A percentile compares a stretch with the other conserved stretches of the same genome.
Conservation (phyloP, 805 yeast species). For the Ogataea salicorniae region DNA sequence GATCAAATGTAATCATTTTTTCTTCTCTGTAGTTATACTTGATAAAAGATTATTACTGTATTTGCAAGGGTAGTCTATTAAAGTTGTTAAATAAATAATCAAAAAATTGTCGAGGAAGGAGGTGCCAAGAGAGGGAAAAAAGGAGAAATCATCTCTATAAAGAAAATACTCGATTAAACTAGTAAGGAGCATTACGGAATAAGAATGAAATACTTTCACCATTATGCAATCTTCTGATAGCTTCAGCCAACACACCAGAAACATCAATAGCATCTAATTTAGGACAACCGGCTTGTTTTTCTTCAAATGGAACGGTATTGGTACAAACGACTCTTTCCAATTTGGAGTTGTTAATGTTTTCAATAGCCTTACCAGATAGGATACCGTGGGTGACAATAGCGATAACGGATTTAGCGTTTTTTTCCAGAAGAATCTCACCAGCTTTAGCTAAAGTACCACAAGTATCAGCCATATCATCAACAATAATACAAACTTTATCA, state of each 20-base stretch:
- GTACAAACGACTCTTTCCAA: slow-evolving; percentile 71
- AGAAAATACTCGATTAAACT: background rate
- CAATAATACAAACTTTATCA: slow-evolving; percentile 68
- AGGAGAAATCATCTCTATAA: no score
- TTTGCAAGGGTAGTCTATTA: no score
- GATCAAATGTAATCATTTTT: no score
- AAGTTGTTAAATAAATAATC: no score
- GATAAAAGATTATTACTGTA: no score
- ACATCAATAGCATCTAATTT: slow-evolving; percentile 66
- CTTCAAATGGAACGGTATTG: slow-evolving; percentile 73
- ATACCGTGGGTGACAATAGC: slow-evolving; percentile 85
- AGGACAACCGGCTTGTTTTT: slow-evolving; percentile 52
- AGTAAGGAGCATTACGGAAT: slow-evolving; percentile 60
- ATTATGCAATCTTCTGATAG: slow-evolving; percentile 78
- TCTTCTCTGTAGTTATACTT: no score
- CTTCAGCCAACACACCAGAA: slow-evolving; percentile 71
- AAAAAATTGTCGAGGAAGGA: no score
- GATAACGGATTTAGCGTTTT: slow-evolving; percentile 66
- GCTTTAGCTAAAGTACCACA: slow-evolving; percentile 85
- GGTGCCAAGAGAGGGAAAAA: no score
- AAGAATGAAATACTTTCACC: slow-evolving; percentile 82
- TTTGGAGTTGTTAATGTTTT: slow-evolving; percentile 63
- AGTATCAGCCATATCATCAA: slow-evolving; percentile 89
- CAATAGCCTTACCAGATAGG: slow-evolving; percentile 67
- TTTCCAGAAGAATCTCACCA: slow-evolving; percentile 64